Base-by-base conservation (phyloP, 371 early-diverging fungal species). In the Cladochytrium tenue region DNA sequence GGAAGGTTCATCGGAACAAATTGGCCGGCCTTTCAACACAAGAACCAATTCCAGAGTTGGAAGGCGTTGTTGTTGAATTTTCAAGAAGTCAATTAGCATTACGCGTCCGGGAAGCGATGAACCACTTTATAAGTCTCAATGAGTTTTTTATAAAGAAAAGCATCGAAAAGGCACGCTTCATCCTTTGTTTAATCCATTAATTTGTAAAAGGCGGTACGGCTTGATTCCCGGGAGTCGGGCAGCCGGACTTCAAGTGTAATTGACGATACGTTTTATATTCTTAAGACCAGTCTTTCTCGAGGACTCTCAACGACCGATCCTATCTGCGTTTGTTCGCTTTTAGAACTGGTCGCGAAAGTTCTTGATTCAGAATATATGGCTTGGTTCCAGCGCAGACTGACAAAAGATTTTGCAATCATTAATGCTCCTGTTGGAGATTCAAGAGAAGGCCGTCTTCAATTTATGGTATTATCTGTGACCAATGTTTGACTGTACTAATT, bases 201-300 rank as follows among this genome's bases (percentile, higher is more conserved):
- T 2, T 32, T 30, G n/a, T 4, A 57, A 10, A 23, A 30, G 75
- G 78, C 77, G 1, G 43, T 80, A 51, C 67, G 69, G 25, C 66
- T 81, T 27, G 83, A 81, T 60, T 52, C 67, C 27, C 56, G 67
- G 58, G 80, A 76, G 3, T n/a, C 53, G 5, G 64, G 55, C 2
- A 67, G 55, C 85, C 3, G 60, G 30, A 78, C 71, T 0, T 94
- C 95, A 0, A 92, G 90, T 2, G 90, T 92, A 63, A 95, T 95
- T 17, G 96, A 93, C 56, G 97, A 97, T 66, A 87, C 94, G 2
- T 95, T 96, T 69, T 97, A 90, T 67, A 88, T 97, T 28, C 75
- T 93, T 43, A 91, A 92, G 64, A 90, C 87, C n/a, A 84, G 87
- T 5, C 72, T 91, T 27, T 80, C 80, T 17, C 85, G 95, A 31